Evolutionary conservation across 148 eudicot genomes (phyloP), one percentile per base, ranked within the genome.

Genomic region (Diospyros kaki): DNA sequence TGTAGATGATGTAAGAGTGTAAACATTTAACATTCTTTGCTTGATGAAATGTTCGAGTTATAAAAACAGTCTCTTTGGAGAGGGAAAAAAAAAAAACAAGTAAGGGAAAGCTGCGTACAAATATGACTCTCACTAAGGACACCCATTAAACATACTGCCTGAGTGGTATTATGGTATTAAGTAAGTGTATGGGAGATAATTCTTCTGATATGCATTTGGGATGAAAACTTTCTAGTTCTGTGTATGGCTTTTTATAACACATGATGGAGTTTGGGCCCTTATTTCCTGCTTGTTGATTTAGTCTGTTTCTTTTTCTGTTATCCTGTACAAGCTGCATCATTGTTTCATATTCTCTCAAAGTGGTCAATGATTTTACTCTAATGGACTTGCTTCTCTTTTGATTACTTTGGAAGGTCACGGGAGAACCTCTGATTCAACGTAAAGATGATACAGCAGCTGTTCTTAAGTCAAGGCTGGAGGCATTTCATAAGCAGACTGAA

Each of bases 401-500:
- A 46, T 78, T 63, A 63, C 58, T 81, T 74, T 69, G 5, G 50
- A 71, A 91, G 97, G 93, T 89, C 74, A 89, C 97, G 52, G 97
- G 97, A 56, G 97, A 91, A 75, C 90, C 93, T 77, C 74, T 91
- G 66, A 89, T 91, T 84, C 97, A 91, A 86, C 90, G 97, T 11
- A 91, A 91, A 78, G 97, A 91, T 85, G 97, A 91, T 73, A 91
- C 93, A 53, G 90, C 93, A 72, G 87, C 87, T 63, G 93, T 89
- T 75, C 86, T 91, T 61, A 91, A 86, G 83, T 91, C 97, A n/a
- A 86, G 97, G 83, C 90, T 91, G 39, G 97, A 88, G 78, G 83
- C 90, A 45, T 91, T 91, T 78, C 97, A 83, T 62, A 79, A 58
- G 67, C 86, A 83, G 62, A 83, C 83, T 76, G 79, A 91, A 82